Conservation (phyloP, 73 alveolate species). For the Tetrahymena elliotti region DNA sequence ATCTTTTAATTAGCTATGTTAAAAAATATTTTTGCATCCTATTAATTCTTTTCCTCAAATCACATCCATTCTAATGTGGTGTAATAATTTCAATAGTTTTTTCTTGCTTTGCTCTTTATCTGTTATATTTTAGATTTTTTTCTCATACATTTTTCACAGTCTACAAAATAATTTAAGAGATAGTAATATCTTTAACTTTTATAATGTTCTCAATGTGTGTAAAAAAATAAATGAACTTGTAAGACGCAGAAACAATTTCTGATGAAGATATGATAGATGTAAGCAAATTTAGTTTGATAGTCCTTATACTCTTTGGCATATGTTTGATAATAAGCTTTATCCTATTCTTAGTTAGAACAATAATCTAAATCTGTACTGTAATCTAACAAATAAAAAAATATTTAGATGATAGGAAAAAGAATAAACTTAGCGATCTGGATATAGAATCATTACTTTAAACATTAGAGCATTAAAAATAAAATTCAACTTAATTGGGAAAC, state of each 20-base stretch:
- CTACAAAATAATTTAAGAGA: not conserved
- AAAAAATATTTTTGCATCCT: not conserved
- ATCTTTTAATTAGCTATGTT: not conserved
- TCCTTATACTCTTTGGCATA: not conserved
- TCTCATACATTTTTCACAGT: not conserved
- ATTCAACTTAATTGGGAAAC: not conserved
- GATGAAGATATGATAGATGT: not conserved
- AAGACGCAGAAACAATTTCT: not conserved
- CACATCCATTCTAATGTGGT: not conserved
- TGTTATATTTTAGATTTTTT: not conserved
- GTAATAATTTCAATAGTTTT: not conserved
- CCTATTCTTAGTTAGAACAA: not conserved
- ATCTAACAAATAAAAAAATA: no score
- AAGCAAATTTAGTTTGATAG: not conserved
- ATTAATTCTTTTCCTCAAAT: not conserved
- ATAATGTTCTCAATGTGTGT: not conserved
- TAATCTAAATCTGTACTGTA: not conserved
- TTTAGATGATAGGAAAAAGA: not conserved
- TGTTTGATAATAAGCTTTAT: not conserved
- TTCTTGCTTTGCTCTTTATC: not conserved
- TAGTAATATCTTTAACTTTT: not conserved
- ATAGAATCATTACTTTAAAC: not conserved
- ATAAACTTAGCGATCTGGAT: not conserved
- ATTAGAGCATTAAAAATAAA: not conserved
- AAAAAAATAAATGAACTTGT: not conserved